A percentile compares a stretch with the other conserved stretches of the same genome.
Conservation (phyloP, 139 green algal species). For the Mychonastes homosphaera region DNA sequence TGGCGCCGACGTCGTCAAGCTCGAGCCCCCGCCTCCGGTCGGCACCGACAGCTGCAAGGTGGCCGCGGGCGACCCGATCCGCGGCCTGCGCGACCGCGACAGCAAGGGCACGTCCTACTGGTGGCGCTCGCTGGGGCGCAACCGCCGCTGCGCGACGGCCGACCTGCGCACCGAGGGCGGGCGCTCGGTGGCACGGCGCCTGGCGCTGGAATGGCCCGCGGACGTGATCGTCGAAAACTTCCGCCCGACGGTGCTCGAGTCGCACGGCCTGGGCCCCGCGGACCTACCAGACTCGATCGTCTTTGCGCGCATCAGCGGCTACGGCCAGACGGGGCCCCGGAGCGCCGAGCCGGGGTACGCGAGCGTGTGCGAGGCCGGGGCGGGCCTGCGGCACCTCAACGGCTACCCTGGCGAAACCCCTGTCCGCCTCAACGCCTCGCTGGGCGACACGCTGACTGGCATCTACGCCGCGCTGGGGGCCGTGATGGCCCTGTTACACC, state of each 20-base stretch:
- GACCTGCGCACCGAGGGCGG: too few relatives aligned
- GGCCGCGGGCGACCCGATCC: not conserved
- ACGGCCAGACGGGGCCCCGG: constrained; percentile 31
- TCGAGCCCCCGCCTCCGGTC: not conserved
- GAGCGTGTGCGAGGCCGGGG: constrained; percentile 16
- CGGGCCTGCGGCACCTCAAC: constrained; percentile 12
- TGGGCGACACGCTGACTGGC: constrained; percentile 32
- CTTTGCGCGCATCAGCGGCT: constrained; percentile 48
- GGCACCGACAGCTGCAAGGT: not conserved
- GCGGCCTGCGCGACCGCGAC: constrained; percentile 29
- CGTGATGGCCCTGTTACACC: constrained; percentile 65
- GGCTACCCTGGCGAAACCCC: constrained; percentile 5
- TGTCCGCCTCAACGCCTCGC: not conserved
- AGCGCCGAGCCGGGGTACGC: constrained; percentile 15
- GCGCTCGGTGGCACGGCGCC: too few relatives aligned
- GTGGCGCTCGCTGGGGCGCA: too few relatives aligned
- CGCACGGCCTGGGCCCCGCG: constrained; percentile 34
- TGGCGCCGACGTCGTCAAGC: constrained; percentile 68
- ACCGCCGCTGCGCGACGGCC: too few relatives aligned
- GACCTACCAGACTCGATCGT: constrained; percentile 36
- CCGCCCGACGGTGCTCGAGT: constrained; percentile 46
- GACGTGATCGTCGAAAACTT: constrained; percentile 61
- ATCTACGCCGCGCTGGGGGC: constrained; percentile 66
- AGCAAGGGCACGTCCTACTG: constrained; percentile 46
- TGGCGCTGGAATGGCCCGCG: too few relatives aligned